Evolutionary conservation across 176 grass and related monocot species (phyloP).

Genomic region (Tillandsia leiboldiana): DNA sequence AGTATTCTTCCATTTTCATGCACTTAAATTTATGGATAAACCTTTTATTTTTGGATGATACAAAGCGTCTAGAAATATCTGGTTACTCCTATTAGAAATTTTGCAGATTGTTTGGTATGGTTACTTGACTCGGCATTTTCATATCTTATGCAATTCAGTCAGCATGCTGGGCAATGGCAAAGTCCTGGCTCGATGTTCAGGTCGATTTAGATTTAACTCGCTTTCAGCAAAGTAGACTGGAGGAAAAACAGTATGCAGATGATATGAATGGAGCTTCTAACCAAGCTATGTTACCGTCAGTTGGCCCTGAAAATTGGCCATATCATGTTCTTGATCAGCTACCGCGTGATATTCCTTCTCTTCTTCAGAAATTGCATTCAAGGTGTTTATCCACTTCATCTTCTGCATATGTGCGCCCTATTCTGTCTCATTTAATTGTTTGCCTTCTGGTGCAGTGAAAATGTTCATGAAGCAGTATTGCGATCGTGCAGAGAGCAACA

Average conservation of each 20-base stretch:
- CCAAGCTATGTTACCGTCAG: conserved; percentile 29
- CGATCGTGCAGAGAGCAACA: conserved; percentile 82
- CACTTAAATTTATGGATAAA: too few relatives aligned
- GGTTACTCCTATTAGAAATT: not conserved
- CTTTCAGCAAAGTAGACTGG: conserved; percentile 57
- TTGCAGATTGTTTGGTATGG: not conserved
- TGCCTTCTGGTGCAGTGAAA: conserved; percentile 52
- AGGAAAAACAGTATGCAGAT: conserved; percentile 61
- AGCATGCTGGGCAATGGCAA: conserved; percentile 94
- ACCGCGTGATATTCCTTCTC: conserved; percentile 73
- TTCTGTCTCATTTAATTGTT: conserved; percentile 9
- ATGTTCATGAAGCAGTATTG: conserved; percentile 86
- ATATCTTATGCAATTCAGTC: conserved; percentile 36
- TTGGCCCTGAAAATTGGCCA: conserved; percentile 78
- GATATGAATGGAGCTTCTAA: conserved; percentile 55
- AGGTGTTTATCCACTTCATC: conserved; percentile 37
- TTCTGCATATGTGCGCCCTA: conserved; percentile 2
- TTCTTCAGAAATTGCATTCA: conserved; percentile 97
- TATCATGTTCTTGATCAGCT: conserved; percentile 80
- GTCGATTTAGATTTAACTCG: conserved; percentile 69
- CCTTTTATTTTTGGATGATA: too few relatives aligned
- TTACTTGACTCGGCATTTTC: not conserved
- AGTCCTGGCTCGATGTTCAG: conserved; percentile 88
- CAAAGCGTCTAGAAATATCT: too few relatives aligned
- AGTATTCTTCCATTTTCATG: too few relatives aligned